Percentiles rank a stretch among this genome's conserved stretches.
phyloP scores from a whole-genome alignment of 768 basidiomycete genomes.

The Trametopsis cervina region DNA sequence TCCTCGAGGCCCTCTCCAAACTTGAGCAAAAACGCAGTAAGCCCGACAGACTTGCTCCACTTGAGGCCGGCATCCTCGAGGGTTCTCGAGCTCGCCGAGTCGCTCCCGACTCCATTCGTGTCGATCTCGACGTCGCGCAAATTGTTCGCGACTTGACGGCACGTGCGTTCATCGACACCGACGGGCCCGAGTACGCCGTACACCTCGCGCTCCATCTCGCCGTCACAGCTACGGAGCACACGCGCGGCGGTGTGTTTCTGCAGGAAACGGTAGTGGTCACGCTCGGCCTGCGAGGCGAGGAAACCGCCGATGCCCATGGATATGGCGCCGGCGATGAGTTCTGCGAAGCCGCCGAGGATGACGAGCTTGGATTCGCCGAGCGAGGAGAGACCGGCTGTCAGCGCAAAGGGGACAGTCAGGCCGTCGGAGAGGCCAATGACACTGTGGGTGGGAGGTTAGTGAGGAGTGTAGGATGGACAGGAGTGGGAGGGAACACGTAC shows the following conservation, averaged over 20 bases:
- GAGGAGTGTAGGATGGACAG: not conserved
- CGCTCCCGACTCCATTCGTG: constrained; percentile 11
- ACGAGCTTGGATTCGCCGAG: constrained; percentile 89
- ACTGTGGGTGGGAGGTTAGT: constrained; percentile 30
- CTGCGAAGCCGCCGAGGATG: constrained; percentile 89
- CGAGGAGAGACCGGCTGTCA: constrained; percentile 84
- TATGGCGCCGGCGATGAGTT: constrained; percentile 93
- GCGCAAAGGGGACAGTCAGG: constrained; percentile 85
- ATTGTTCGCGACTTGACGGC: constrained; percentile 68
- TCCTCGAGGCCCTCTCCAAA: constrained; percentile 97
- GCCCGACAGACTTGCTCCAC: constrained; percentile 75
- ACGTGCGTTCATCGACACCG: constrained; percentile 81
- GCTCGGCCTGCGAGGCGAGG: constrained; percentile 94
- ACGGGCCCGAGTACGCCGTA: constrained; percentile 80
- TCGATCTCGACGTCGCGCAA: constrained; percentile 62
- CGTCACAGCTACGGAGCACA: constrained; percentile 83
- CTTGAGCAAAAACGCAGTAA: constrained; percentile 91
- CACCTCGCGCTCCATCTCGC: constrained; percentile 96
- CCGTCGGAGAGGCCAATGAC: constrained; percentile 90
- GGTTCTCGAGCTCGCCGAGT: constrained; percentile 10
- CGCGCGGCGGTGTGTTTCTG: constrained; percentile 68
- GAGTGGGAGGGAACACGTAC: constrained; percentile 36
- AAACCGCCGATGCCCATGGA: constrained; percentile 99
- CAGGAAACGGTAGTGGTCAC: constrained; percentile 88
- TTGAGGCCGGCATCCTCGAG: constrained; percentile 56